Conservation (phyloP, 441 rosid species). For the Adansonia madagascariensis region DNA sequence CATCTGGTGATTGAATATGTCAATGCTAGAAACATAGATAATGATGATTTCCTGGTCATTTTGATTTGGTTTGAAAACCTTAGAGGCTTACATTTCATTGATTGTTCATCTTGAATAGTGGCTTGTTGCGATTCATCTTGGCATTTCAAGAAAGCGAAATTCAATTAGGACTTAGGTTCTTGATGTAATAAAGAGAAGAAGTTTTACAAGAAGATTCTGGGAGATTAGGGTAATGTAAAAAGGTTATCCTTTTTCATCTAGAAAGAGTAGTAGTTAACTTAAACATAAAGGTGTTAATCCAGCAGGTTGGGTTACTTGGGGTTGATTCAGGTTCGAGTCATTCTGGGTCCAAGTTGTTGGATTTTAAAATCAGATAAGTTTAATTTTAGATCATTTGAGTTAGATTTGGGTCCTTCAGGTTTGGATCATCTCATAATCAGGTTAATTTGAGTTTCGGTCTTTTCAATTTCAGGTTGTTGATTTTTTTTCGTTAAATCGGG, state of each 20-base stretch:
- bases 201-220: neutral
- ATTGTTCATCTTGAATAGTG: neutral
- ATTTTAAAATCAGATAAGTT: conserved; percentile 5
- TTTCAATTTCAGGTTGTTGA: no score
- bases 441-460: neutral
- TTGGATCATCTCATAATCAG: conserved; percentile 6
- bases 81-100: neutral
- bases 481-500: no score
- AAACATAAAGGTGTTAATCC: neutral
- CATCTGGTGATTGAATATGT: conserved; percentile 11
- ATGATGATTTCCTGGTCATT: conserved; percentile 10
- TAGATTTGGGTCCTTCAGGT: conserved; percentile 4
- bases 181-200: neutral
- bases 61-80: conserved; percentile 1
- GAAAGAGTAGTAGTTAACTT: neutral
- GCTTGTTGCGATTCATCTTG: conserved; percentile 11
- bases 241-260: neutral
- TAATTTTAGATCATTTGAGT: neutral
- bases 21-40: conserved; percentile 7
- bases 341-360: conserved; percentile 10
- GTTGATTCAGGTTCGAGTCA: conserved; percentile 3
- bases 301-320: conserved; percentile 1
- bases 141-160: conserved; percentile 9
- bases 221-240: neutral
- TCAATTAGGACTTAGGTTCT: conserved; percentile 19